These are phyloP conservation scores for Teunomyces funiuensis DNA, from an alignment of 805 yeast genomes.

Conservation along the genomic window DNA sequence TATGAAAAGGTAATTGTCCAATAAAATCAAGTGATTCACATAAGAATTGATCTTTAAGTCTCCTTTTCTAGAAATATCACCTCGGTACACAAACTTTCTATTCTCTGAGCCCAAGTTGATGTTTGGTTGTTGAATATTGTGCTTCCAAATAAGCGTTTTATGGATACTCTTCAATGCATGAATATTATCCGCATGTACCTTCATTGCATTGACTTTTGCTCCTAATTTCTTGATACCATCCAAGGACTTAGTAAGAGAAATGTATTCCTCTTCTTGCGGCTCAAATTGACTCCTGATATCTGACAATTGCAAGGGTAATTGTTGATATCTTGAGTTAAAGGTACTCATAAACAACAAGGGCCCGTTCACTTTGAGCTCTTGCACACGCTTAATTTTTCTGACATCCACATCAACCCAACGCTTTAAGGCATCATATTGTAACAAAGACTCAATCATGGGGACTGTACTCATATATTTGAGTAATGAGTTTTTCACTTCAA, in stretches of 20 bases:
- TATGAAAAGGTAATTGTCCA: conserved; percentile 70
- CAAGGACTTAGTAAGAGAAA: conserved; percentile 51
- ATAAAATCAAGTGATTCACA: conserved; percentile 51
- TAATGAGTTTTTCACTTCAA: conserved; percentile 53
- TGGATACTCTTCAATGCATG: conserved; percentile 55
- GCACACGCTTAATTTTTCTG: conserved; percentile 51
- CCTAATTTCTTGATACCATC: conserved; percentile 56
- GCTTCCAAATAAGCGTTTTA: conserved; percentile 54
- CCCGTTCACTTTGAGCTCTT: conserved; percentile 42
- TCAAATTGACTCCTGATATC: conserved; percentile 52
- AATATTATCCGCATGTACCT: conserved; percentile 59
- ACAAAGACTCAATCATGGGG: conserved; percentile 59
- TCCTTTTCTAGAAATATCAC: conserved; percentile 58
- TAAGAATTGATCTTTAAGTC: conserved; percentile 62
- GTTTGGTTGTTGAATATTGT: conserved; percentile 35
- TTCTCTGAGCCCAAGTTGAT: conserved; percentile 41
- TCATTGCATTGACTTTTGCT: conserved; percentile 57
- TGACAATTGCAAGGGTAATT: conserved; percentile 60
- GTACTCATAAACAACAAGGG: conserved; percentile 41
- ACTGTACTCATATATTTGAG: conserved; percentile 58
- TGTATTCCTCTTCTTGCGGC: conserved; percentile 49
- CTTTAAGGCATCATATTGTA: conserved; percentile 51
- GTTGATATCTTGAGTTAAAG: conserved; percentile 43
- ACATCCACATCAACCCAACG: conserved; percentile 57
- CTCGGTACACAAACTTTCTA: conserved; percentile 58